Evolutionary conservation across 345 rosid genomes (phyloP).

Genomic region (Arabis hirsuta): DNA sequence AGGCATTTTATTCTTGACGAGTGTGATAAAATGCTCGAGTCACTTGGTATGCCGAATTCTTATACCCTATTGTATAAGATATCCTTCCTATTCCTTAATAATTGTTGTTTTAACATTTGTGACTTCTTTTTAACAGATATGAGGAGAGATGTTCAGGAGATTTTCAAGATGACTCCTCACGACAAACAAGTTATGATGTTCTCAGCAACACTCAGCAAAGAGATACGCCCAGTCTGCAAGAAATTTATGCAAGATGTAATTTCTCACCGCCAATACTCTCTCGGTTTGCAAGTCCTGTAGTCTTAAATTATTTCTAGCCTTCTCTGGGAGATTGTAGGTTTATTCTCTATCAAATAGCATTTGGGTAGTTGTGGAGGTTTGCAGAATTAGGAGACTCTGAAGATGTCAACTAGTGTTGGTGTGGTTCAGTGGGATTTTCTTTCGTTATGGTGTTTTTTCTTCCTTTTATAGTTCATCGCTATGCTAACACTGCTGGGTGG

Average conservation of each 20-base stretch:
- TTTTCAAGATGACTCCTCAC: conserved; percentile 98
- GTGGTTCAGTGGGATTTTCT: not conserved
- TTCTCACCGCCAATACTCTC: conserved; percentile 63
- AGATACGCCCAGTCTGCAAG: conserved; percentile 99
- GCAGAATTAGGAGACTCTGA: not conserved
- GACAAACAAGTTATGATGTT: conserved; percentile 99
- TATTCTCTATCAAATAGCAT: not conserved
- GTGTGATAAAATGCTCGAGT: conserved; percentile 99
- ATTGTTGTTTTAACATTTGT: not conserved
- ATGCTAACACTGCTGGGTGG: conserved; percentile 1
- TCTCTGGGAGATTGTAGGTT: conserved; percentile 31
- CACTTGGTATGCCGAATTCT: conserved; percentile 63
- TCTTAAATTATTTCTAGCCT: conserved; percentile 51
- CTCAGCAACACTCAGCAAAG: conserved; percentile 99
- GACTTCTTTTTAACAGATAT: conserved; percentile 55
- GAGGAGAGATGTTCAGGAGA: conserved; percentile 98
- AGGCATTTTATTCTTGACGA: conserved; percentile 99
- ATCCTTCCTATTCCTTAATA: not conserved
- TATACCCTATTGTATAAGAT: not conserved
- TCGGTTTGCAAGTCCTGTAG: conserved; percentile 56
- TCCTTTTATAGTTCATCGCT: not conserved
- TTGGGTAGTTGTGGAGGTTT: conserved; percentile 13
- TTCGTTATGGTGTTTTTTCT: not conserved
- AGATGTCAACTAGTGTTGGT: not conserved
- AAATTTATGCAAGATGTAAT: conserved; percentile 99